Evolutionary conservation across 495 filamentous ascomycete genomes (phyloP).

Genomic region (Hypoxylon fragiforme): DNA sequence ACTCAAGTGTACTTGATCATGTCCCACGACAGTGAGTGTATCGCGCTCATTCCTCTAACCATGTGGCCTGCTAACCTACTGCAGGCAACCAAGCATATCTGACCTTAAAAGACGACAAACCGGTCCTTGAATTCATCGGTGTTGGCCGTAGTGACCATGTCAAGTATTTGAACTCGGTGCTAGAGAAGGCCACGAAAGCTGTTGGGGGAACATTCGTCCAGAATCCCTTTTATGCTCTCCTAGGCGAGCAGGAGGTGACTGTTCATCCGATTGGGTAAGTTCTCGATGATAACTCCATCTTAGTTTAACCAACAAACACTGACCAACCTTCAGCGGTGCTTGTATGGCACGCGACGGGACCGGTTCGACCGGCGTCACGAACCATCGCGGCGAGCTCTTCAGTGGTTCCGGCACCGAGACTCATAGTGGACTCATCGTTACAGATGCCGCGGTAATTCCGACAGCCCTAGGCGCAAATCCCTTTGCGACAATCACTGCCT

Average conservation of each 20-base stretch:
- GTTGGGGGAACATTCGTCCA: conserved; percentile 62
- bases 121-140: conserved; percentile 60
- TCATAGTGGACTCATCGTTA: conserved; percentile 61
- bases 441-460: conserved; percentile 66
- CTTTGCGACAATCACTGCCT: conserved; percentile 69
- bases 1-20: conserved; percentile 73
- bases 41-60: background rate
- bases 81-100: conserved; percentile 61
- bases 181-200: conserved; percentile 56
- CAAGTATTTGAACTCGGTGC: conserved; percentile 53
- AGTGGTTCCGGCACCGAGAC: conserved; percentile 54
- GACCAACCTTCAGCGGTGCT: conserved; percentile 49
- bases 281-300: background rate
- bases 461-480: conserved; percentile 68
- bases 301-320: background rate
- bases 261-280: conserved; percentile 67
- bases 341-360: conserved; percentile 64
- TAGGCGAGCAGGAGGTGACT: conserved; percentile 62
- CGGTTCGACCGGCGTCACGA: conserved; percentile 61
- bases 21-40: conserved; percentile 62
- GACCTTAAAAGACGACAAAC: conserved; percentile 62
- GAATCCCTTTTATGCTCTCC: conserved; percentile 57
- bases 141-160: conserved; percentile 59
- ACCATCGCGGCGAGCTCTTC: conserved; percentile 64
- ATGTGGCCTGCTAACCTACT: conserved; percentile 8